Percentiles rank a stretch among this genome's conserved stretches.
These are phyloP conservation scores for Vanrija sp. DNA, from an alignment of 1,284 basidiomycete species.

Conservation along the genomic window DNA sequence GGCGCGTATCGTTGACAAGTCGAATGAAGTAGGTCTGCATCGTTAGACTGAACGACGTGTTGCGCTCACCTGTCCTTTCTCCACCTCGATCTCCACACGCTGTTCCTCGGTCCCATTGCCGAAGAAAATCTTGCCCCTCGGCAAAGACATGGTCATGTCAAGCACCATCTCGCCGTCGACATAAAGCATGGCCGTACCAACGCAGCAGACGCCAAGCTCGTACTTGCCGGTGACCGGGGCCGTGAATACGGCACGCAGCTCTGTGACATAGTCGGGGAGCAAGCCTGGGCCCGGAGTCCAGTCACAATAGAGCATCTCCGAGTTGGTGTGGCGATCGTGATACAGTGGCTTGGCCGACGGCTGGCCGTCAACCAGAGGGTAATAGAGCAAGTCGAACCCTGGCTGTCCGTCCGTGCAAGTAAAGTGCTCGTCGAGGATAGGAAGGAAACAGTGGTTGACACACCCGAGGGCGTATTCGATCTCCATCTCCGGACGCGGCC, in stretches of 20 bases:
- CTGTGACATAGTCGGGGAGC: slow-evolving; percentile 14
- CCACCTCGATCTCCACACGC: slow-evolving; percentile 30
- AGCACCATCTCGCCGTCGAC: slow-evolving; percentile 59
- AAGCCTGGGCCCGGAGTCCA: background rate
- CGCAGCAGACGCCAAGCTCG: slow-evolving; percentile 26
- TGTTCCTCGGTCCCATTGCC: slow-evolving; percentile 53
- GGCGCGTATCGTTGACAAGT: slow-evolving; percentile 20
- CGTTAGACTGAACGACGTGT: background rate
- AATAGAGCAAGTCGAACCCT: slow-evolving; percentile 23
- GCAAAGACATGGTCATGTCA: slow-evolving; percentile 60
- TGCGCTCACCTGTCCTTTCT: slow-evolving; percentile 32
- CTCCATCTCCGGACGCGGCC: slow-evolving; percentile 32
- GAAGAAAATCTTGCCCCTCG: slow-evolving; percentile 23
- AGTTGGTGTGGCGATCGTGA: background rate
- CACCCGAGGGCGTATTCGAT: slow-evolving; percentile 50
- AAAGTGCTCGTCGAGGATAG: slow-evolving; percentile 21
- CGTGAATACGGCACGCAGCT: slow-evolving; percentile 21
- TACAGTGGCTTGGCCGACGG: slow-evolving; percentile 1
- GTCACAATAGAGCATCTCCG: slow-evolving; percentile 8
- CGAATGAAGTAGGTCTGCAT: slow-evolving; percentile 28
- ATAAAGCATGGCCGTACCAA: slow-evolving; percentile 51
- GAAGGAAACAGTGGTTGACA: slow-evolving; percentile 19
- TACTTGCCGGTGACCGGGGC: slow-evolving; percentile 24
- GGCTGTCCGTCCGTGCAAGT: slow-evolving; percentile 14
- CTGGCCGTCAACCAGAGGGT: slow-evolving; percentile 17